Evolutionary conservation across 139 green algal species (phyloP).

Genomic region (Tetradesmus lagerheimii): DNA sequence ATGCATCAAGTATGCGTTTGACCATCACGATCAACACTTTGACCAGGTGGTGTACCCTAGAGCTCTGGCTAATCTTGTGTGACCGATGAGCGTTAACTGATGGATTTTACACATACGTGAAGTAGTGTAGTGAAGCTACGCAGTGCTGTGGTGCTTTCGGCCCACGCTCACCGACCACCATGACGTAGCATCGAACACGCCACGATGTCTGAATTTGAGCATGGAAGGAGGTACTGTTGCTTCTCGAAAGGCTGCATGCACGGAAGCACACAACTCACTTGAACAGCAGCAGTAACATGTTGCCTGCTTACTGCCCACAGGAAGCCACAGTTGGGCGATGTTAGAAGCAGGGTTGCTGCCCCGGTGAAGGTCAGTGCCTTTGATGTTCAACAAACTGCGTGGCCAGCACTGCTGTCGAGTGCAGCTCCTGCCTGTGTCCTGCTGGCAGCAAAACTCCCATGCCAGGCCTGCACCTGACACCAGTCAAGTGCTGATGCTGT

Average conservation of each 20-base stretch:
- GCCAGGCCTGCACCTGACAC: not conserved
- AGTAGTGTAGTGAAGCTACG: not conserved
- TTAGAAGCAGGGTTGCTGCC: not conserved
- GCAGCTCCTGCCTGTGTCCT: not conserved
- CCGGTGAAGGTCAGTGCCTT: constrained; percentile 12
- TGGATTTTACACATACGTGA: not conserved
- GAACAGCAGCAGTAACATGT: not conserved
- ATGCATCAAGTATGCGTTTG: too few species aligned
- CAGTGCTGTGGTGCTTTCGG: not conserved
- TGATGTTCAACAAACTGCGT: not conserved
- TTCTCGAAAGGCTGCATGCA: not conserved
- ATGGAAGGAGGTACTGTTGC: not conserved
- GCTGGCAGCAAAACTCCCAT: not conserved
- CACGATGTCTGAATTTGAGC: not conserved
- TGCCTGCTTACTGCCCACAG: not conserved
- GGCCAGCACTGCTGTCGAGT: not conserved
- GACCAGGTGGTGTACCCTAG: not conserved
- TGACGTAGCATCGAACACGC: not conserved
- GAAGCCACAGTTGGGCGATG: not conserved
- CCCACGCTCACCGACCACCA: not conserved
- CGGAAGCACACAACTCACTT: not conserved
- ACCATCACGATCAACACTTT: not conserved
- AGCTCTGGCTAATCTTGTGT: not conserved
- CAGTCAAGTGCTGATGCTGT: not conserved
- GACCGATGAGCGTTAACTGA: too few species aligned